Evolutionary conservation across 2,329 filamentous ascomycete species (phyloP), one percentile per base, ranked within the genome.

Genomic region (Monosporascus cannonballus): DNA sequence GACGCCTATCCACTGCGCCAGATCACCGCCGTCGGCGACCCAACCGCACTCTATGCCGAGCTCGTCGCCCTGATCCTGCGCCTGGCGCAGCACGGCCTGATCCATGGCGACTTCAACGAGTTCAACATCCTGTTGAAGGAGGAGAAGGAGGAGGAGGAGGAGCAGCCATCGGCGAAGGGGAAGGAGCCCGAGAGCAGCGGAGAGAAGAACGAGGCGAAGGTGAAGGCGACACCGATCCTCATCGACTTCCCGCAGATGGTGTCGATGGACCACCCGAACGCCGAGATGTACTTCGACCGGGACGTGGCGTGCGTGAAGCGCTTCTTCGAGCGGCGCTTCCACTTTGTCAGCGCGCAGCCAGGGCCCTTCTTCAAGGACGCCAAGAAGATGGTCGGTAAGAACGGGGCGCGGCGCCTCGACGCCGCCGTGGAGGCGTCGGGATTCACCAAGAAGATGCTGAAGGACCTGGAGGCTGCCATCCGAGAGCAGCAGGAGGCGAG

Each of bases 241-340:
- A 99, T 99, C 63, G 95, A 99, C 73, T 99, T 99, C 66, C 94
- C 94, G 0, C 94, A 99, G 68, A 97, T 96, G 87, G 84, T 99
- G 2, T 97, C 93, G 1, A 90, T 96, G 68, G 90, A 96, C 61
- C 94, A 99, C 67, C 73, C 78, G 37, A 96, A 99, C 65, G 95
- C 94, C 18, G 88, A 96, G 67, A 95, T 92, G 82, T 97, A 99
- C 72, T 99, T 99, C 69, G 89, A 97, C 67, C 86, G 94, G 58
- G 94, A 99, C 63, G 92, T 99, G 15, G 85, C 89, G 57, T 99
- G 95, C 71, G 87, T 99, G 64, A 97, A 96, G 73, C 84, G 89
- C 34, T 99, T 96, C 70, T 99, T 99, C 67, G 80, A 89, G 65
- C 80, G 92, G 22, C 84, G 90, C 30, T 99, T 96, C 70, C 86